Conservation (phyloP, 208 protist species). For the Hexamita inflata region DNA sequence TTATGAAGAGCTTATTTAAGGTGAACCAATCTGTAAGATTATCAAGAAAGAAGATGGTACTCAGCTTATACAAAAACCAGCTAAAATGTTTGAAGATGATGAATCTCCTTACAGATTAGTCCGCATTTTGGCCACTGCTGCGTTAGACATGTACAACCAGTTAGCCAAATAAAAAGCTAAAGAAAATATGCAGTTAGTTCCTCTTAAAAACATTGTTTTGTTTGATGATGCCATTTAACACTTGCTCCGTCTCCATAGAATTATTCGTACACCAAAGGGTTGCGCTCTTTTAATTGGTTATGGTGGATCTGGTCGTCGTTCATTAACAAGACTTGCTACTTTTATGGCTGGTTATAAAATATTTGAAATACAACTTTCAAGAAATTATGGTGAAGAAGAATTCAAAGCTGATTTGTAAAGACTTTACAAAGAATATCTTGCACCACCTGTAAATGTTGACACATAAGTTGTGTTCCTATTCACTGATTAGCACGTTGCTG, state of each 20-base stretch:
- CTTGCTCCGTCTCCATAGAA: slow-evolving; percentile 75
- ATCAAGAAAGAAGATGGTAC: slow-evolving; percentile 60
- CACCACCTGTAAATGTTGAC: slow-evolving; percentile 40
- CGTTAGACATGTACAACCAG: slow-evolving; percentile 39
- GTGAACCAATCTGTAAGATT: slow-evolving; percentile 25
- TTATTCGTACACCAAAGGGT: slow-evolving; percentile 76
- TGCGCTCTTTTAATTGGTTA: slow-evolving; percentile 88
- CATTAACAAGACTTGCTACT: slow-evolving; percentile 72
- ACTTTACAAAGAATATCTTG: slow-evolving; percentile 62
- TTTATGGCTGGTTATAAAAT: slow-evolving; percentile 69
- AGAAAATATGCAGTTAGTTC: slow-evolving; percentile 49
- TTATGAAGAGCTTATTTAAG: slow-evolving; percentile 26
- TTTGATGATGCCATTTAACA: slow-evolving; percentile 94
- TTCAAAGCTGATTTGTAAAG: slow-evolving; percentile 91
- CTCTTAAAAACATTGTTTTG: slow-evolving; percentile 82
- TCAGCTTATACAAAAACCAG: slow-evolving; percentile 62
- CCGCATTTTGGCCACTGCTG: slow-evolving; percentile 71
- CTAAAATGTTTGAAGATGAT: slow-evolving; percentile 63
- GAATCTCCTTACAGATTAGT: slow-evolving; percentile 63
- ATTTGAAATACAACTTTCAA: slow-evolving; percentile 78
- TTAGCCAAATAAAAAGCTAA: slow-evolving; percentile 8
- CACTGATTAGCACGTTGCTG: slow-evolving; percentile 85
- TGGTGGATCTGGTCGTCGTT: slow-evolving; percentile 87
- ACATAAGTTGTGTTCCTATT: slow-evolving; percentile 88
- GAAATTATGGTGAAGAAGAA: slow-evolving; percentile 76